These are phyloP conservation scores for Plantago major DNA, from an alignment of 257 asterid species.

Conservation along the genomic window DNA sequence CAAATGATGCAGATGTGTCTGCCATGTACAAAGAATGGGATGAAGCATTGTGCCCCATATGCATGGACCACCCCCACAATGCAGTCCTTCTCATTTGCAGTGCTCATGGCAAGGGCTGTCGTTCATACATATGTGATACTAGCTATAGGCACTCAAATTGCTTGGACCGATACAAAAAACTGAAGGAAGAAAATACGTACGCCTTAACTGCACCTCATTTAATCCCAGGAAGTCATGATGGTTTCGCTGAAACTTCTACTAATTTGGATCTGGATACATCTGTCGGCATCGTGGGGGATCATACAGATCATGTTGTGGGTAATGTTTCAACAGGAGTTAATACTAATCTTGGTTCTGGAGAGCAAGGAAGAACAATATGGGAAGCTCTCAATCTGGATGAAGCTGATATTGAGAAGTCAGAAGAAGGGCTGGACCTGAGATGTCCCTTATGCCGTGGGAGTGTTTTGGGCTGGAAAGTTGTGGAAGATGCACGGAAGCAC, in stretches of 20 bases:
- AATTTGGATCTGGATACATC: slow-evolving; percentile 26
- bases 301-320: slow-evolving; percentile 15
- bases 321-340: slow-evolving; percentile 16
- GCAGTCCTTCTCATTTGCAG: slow-evolving; percentile 91
- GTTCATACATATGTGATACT: slow-evolving; percentile 86
- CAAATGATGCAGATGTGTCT: slow-evolving; percentile 64
- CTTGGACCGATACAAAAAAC: slow-evolving; percentile 78
- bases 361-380: slow-evolving; percentile 24
- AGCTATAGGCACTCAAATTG: slow-evolving; percentile 91
- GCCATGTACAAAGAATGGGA: slow-evolving; percentile 83
- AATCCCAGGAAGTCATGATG: slow-evolving; percentile 11
- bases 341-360: slow-evolving; percentile 18
- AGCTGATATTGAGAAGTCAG: slow-evolving; percentile 28
- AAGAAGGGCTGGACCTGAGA: slow-evolving; percentile 38
- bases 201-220: slow-evolving; percentile 17
- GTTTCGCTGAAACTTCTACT: slow-evolving; percentile 7
- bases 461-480: slow-evolving; percentile 73
- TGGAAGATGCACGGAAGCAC: slow-evolving; percentile 71
- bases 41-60: slow-evolving; percentile 85
- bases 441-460: slow-evolving; percentile 91
- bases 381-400: slow-evolving; percentile 33
- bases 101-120: slow-evolving; percentile 85
- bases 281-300: slow-evolving; percentile 17
- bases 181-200: slow-evolving; percentile 46
- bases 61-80: slow-evolving; percentile 85